A percentile compares a stretch with the other conserved stretches of the same genome.
phyloP scores from a whole-genome alignment of 768 basidiomycete species.

The Rhodotorula paludigena region DNA sequence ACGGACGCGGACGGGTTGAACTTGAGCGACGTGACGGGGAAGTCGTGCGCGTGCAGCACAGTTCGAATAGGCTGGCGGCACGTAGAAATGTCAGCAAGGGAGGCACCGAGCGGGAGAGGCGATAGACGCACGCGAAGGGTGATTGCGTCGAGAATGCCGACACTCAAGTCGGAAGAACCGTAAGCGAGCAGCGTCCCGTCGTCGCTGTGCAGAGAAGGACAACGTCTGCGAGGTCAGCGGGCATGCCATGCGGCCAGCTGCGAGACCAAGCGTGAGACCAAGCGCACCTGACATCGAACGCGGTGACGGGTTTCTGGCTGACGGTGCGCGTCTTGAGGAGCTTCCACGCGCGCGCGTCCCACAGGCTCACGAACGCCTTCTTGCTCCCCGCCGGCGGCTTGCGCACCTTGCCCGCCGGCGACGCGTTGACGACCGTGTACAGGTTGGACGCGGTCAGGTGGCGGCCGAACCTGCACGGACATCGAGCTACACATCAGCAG shows the following conservation, averaged over 20 bases:
- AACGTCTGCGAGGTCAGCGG: neutral
- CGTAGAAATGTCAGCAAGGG: neutral
- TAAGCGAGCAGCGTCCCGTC: constrained; percentile 78
- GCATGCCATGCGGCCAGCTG: neutral
- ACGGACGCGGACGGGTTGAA: constrained; percentile 80
- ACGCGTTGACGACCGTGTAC: constrained; percentile 69
- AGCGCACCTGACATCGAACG: constrained; percentile 61
- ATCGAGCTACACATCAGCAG: no score
- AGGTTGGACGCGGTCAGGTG: constrained; percentile 57
- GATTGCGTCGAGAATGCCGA: constrained; percentile 74
- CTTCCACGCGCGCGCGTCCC: constrained; percentile 68
- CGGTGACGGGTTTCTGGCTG: constrained; percentile 73
- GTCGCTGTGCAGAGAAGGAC: no score
- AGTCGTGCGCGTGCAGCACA: constrained; percentile 90
- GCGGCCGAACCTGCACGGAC: constrained; percentile 52
- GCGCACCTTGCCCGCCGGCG: constrained; percentile 45
- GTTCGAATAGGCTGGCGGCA: constrained; percentile 70
- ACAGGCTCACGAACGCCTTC: constrained; percentile 47
- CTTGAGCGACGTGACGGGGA: constrained; percentile 79
- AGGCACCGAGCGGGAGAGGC: neutral
- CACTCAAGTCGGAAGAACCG: constrained; percentile 77
- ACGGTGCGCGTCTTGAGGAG: constrained; percentile 65
- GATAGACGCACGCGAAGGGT: constrained; percentile 64
- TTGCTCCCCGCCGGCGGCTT: constrained; percentile 2
- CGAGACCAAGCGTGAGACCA: neutral